A percentile compares a stretch with the other conserved stretches of the same genome.
These are phyloP conservation scores for Amanita thiersii DNA, from an alignment of 768 basidiomycete species.

Conservation along the genomic window DNA sequence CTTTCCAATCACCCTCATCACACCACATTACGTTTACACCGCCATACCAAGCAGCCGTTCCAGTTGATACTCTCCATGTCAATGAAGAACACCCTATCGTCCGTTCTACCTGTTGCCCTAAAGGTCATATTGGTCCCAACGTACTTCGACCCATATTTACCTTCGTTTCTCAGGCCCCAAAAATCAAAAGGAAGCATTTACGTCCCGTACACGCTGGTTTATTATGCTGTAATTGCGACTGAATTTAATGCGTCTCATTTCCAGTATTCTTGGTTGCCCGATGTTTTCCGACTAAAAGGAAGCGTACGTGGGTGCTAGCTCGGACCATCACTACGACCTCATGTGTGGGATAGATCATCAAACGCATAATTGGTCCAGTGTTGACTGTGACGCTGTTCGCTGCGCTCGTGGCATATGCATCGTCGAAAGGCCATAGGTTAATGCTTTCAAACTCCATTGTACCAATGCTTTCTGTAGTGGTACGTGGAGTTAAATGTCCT, in stretches of 20 bases:
- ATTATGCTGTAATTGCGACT: not conserved
- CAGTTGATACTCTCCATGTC: not conserved
- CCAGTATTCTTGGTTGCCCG: slow-evolving; percentile 86
- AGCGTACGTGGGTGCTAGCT: slow-evolving; percentile 44
- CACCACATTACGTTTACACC: not conserved
- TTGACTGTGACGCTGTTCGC: slow-evolving; percentile 78
- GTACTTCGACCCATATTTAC: not conserved
- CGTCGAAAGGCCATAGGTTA: slow-evolving; percentile 48
- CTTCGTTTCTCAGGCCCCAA: slow-evolving; percentile 22
- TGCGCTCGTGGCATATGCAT: slow-evolving; percentile 47
- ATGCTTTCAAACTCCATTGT: slow-evolving; percentile 77
- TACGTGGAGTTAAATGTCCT: slow-evolving; percentile 28
- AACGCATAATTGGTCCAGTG: slow-evolving; percentile 72
- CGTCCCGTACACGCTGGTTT: slow-evolving; percentile 32
- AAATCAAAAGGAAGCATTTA: slow-evolving; percentile 42
- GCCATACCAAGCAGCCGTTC: not conserved
- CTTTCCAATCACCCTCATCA: not conserved
- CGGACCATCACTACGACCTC: slow-evolving; percentile 7
- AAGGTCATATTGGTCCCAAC: not conserved
- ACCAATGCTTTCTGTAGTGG: slow-evolving; percentile 85
- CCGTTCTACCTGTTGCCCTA: slow-evolving; percentile 1
- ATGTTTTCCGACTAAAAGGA: slow-evolving; percentile 77
- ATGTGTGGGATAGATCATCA: slow-evolving; percentile 45
- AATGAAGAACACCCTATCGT: slow-evolving; percentile 1
- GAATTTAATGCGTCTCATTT: not conserved